These are phyloP conservation scores for Exophiala sideris DNA, from an alignment of 2,329 filamentous ascomycete genomes.

Conservation along the genomic window DNA sequence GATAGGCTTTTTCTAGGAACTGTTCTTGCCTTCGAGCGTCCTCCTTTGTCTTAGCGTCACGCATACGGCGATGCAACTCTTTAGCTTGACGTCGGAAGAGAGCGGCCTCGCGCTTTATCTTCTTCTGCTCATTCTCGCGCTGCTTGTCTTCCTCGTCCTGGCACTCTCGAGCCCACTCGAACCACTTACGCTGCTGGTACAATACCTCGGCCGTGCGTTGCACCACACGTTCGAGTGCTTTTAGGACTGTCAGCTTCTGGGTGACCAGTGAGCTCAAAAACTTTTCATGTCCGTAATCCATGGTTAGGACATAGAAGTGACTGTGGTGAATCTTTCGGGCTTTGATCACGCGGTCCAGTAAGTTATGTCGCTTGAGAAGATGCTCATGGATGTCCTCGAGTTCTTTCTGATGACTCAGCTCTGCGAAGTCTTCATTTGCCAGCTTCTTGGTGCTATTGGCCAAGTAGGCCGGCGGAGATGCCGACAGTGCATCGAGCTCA, in stretches of 20 bases:
- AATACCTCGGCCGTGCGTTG: conserved; percentile 43
- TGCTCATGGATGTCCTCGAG: conserved; percentile 26
- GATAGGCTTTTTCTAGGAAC: conserved; percentile 32
- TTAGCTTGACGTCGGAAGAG: conserved; percentile 48
- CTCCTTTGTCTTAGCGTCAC: conserved; percentile 41
- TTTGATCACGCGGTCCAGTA: conserved; percentile 42
- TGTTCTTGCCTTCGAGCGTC: conserved; percentile 43
- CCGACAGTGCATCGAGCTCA: conserved; percentile 36
- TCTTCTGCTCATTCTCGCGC: conserved; percentile 49
- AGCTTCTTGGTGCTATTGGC: conserved; percentile 35
- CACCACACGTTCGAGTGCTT: conserved; percentile 44
- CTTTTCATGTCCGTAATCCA: conserved; percentile 45
- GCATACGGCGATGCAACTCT: conserved; percentile 41
- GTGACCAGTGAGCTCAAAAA: conserved; percentile 39
- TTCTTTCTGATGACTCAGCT: conserved; percentile 40
- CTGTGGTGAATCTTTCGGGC: conserved; percentile 43
- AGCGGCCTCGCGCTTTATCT: conserved; percentile 48
- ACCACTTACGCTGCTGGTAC: conserved; percentile 48
- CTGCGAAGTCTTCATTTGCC: conserved; percentile 40
- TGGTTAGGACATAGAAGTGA: conserved; percentile 42
- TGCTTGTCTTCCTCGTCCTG: conserved; percentile 46
- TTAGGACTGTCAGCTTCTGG: conserved; percentile 37
- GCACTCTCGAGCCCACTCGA: conserved; percentile 44
- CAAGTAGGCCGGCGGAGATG: conserved; percentile 36
- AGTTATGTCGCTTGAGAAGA: conserved; percentile 38